Evolutionary conservation across 2,329 filamentous ascomycete species (phyloP).

Genomic region (Microdochium bolleyi): DNA sequence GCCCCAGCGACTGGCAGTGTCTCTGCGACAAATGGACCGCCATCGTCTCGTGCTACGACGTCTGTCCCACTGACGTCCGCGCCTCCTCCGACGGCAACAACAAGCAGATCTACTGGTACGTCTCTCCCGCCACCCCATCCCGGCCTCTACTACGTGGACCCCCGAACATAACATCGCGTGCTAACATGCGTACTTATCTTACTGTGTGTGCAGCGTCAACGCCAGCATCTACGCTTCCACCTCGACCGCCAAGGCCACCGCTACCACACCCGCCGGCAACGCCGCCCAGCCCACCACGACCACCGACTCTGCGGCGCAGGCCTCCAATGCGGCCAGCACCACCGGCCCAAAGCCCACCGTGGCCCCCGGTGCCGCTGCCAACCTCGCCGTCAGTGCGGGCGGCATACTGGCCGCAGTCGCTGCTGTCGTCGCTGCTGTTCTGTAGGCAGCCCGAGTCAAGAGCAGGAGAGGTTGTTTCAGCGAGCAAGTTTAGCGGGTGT

Average conservation of each 20-base stretch:
- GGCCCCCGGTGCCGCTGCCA: constrained; percentile 3
- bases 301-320: constrained; percentile 1
- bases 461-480: neutral
- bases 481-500: neutral
- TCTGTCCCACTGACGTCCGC: constrained; percentile 44
- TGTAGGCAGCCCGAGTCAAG: constrained; percentile 7
- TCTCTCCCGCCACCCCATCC: neutral
- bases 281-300: constrained; percentile 3
- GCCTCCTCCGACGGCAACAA: constrained; percentile 9
- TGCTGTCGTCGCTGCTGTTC: constrained; percentile 13
- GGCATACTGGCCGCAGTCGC: constrained; percentile 16
- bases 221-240: constrained; percentile 17
- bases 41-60: constrained; percentile 54
- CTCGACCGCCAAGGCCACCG: constrained; percentile 6
- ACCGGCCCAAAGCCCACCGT: constrained; percentile 1
- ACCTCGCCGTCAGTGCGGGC: constrained; percentile 4
- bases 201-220: constrained; percentile 11
- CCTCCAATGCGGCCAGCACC: constrained; percentile 4
- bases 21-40: constrained; percentile 47
- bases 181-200: constrained; percentile 1
- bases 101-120: constrained; percentile 20
- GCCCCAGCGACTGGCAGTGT: constrained; percentile 31
- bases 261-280: constrained; percentile 1
- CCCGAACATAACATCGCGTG: neutral
- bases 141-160: too few relatives aligned